These are phyloP conservation scores for Platismatia glauca DNA, from an alignment of 495 filamentous ascomycete species.

Conservation along the genomic window DNA sequence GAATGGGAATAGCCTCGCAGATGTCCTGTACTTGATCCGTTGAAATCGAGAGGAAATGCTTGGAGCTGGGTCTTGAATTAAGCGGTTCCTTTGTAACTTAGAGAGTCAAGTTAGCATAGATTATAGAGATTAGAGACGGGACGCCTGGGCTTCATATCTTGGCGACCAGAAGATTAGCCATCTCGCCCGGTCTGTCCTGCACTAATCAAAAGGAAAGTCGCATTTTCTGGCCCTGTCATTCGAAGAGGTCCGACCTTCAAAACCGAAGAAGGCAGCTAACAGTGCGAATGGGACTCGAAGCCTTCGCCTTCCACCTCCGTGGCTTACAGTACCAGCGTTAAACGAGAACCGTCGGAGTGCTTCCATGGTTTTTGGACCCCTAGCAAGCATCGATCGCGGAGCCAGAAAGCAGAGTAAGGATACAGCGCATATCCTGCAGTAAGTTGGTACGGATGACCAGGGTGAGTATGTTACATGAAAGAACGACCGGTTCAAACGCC, in stretches of 20 bases:
- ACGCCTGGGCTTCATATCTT: neutral
- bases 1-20: conserved; percentile 68
- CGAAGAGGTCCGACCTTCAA: neutral
- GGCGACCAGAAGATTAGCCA: neutral
- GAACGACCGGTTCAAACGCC: neutral
- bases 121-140: neutral
- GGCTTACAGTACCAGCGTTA: neutral
- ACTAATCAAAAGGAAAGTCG: neutral
- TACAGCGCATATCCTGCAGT: too few species aligned
- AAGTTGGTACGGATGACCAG: conserved; percentile 6
- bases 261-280: neutral
- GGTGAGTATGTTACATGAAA: conserved; percentile 3
- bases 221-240: neutral
- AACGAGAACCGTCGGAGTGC: neutral
- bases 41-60: neutral
- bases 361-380: neutral
- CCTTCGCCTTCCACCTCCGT: neutral
- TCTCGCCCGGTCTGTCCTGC: neutral
- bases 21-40: conserved; percentile 65
- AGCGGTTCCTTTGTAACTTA: neutral
- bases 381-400: neutral
- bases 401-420: neutral
- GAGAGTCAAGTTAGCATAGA: neutral
- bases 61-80: neutral
- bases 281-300: neutral